Percentiles rank a stretch among this genome's conserved stretches.
These are phyloP conservation scores for Nannizziopsis barbatae DNA, from an alignment of 2,329 filamentous ascomycete genomes.

Conservation along the genomic window DNA sequence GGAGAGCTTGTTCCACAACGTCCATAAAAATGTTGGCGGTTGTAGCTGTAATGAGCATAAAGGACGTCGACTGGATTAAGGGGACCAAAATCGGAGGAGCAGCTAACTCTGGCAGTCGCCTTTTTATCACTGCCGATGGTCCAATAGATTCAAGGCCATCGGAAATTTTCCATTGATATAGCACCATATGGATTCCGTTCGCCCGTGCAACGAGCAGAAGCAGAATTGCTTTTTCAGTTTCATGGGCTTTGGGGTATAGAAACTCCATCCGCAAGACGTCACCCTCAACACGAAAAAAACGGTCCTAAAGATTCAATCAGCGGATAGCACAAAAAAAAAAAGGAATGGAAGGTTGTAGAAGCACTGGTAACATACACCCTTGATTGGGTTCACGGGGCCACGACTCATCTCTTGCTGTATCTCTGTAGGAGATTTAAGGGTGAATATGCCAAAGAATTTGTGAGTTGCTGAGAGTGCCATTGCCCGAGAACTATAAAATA, in stretches of 20 bases:
- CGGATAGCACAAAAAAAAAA: constrained; percentile 14
- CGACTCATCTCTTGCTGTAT: constrained; percentile 42
- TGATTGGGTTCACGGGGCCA: constrained; percentile 49
- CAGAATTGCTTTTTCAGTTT: constrained; percentile 63
- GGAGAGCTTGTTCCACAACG: constrained; percentile 23
- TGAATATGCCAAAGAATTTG: constrained; percentile 59
- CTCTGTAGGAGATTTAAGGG: constrained; percentile 48
- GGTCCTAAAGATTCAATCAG: constrained; percentile 27
- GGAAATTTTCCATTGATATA: constrained; percentile 45
- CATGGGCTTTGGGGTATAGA: constrained; percentile 56
- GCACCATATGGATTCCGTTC: constrained; percentile 37
- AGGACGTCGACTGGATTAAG: constrained; percentile 57
- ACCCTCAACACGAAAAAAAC: constrained; percentile 49
- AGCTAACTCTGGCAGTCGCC: constrained; percentile 31
- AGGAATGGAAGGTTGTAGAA: neutral
- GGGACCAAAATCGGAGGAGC: constrained; percentile 63
- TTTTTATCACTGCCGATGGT: constrained; percentile 22
- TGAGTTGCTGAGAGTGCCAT: constrained; percentile 61
- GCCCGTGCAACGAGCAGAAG: constrained; percentile 48
- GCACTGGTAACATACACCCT: constrained; percentile 34
- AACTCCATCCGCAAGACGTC: constrained; percentile 83
- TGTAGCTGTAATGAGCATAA: constrained; percentile 54
- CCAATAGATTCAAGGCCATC: constrained; percentile 20
- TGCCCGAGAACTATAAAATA: constrained; percentile 38
- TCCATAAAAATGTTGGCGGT: constrained; percentile 43